Evolutionary conservation across 2,329 filamentous ascomycete genomes (phyloP).

Genomic region (Verticillium albo-atrum): DNA sequence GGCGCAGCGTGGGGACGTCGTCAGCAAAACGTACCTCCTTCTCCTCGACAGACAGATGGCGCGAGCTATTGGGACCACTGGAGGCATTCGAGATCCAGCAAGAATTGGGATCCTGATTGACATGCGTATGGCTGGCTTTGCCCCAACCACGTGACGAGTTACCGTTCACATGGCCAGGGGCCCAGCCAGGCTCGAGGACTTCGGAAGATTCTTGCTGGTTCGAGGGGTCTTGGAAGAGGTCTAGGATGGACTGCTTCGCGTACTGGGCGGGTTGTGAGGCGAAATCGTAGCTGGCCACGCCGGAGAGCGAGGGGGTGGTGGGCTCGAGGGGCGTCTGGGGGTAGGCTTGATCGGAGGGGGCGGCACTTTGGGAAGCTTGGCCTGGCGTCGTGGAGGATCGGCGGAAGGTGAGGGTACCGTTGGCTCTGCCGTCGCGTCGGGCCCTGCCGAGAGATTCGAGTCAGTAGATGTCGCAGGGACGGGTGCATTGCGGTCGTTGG

Average conservation of each 20-base stretch:
- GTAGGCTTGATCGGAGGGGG: conserved; percentile 29
- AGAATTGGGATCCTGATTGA: conserved; percentile 76
- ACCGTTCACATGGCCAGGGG: conserved; percentile 68
- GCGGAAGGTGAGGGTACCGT: conserved; percentile 62
- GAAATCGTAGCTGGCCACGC: conserved; percentile 9
- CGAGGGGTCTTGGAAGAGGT: conserved; percentile 55
- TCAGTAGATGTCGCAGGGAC: conserved; percentile 3
- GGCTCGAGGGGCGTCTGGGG: conserved; percentile 17
- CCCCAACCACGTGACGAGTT: conserved; percentile 65
- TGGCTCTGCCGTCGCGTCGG: conserved; percentile 53
- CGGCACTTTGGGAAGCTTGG: conserved; percentile 31
- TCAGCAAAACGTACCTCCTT: conserved; percentile 44
- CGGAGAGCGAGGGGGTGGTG: conserved; percentile 33
- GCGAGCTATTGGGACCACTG: conserved; percentile 66
- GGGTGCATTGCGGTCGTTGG: background rate
- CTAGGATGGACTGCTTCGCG: conserved; percentile 72
- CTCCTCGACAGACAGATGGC: conserved; percentile 62
- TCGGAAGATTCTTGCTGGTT: conserved; percentile 49
- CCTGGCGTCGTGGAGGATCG: conserved; percentile 56
- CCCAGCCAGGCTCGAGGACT: conserved; percentile 74
- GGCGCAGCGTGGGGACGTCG: background rate
- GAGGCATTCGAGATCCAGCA: conserved; percentile 81
- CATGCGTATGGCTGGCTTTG: conserved; percentile 68
- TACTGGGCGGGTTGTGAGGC: conserved; percentile 56
- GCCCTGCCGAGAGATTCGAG: conserved; percentile 38